Evolutionary conservation across 208 protist genomes (phyloP).

Genomic region (Acanthamoeba triangularis): DNA sequence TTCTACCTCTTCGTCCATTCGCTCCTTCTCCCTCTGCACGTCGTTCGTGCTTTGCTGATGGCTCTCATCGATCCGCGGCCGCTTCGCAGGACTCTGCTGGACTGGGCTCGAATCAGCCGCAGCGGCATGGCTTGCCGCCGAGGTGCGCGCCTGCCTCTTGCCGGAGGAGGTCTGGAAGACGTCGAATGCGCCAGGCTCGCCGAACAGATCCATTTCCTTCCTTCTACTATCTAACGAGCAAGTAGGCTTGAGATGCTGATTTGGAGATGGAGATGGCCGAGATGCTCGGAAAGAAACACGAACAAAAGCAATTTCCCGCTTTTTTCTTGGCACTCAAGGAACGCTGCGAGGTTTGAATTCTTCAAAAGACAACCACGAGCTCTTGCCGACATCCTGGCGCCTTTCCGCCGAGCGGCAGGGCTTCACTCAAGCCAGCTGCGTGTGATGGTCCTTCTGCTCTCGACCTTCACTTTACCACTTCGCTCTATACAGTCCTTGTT

Average conservation of each 20-base stretch:
- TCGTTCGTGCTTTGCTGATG: not conserved
- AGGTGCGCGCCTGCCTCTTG: not conserved
- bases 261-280: not conserved
- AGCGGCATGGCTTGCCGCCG: not conserved
- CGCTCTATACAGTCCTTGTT: too few relatives aligned
- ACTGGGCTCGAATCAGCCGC: not conserved
- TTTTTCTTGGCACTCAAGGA: not conserved
- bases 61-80: not conserved
- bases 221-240: too few relatives aligned
- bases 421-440: too few relatives aligned
- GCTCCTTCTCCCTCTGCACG: not conserved
- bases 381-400: not conserved
- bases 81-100: not conserved
- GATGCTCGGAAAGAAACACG: constrained; percentile 23
- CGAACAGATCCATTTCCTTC: constrained; percentile 12
- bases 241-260: not conserved
- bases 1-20: not conserved
- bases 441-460: too few relatives aligned
- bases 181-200: constrained; percentile 7
- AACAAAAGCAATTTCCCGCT: not conserved
- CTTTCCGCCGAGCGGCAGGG: too few relatives aligned
- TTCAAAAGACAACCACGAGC: too few relatives aligned
- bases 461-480: too few relatives aligned
- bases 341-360: not conserved
- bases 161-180: constrained; percentile 16